phyloP scores from a whole-genome alignment of 83 land plant genomes.

The Thuja plicata region DNA sequence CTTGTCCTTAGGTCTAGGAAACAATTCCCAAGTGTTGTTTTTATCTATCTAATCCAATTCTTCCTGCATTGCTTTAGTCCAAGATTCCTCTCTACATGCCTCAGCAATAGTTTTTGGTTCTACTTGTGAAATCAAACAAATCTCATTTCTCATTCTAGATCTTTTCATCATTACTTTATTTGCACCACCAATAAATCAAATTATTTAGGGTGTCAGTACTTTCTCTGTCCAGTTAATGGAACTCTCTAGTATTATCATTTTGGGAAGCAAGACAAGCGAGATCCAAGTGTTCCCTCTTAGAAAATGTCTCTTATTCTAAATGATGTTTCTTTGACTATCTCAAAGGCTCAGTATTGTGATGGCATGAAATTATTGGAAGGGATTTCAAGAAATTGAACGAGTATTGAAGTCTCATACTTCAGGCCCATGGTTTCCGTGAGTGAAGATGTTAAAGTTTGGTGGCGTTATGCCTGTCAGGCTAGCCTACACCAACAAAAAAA shows the following conservation, averaged over 20 bases:
- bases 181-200: no score
- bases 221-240: slow-evolving; percentile 91
- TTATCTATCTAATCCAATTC: no score
- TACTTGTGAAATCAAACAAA: no score
- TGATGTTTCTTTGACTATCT: slow-evolving; percentile 79
- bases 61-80: no score
- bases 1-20: no score
- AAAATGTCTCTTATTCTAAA: slow-evolving; percentile 77
- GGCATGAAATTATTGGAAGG: slow-evolving; percentile 86
- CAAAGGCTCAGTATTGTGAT: slow-evolving; percentile 97
- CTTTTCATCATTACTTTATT: no score
- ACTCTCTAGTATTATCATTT: slow-evolving; percentile 78
- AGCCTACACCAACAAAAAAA: slow-evolving; percentile 68
- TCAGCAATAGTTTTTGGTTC: no score
- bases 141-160: no score
- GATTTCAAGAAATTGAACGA: slow-evolving; percentile 68
- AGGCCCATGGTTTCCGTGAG: slow-evolving; percentile 70
- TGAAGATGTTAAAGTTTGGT: slow-evolving; percentile 71
- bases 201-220: slow-evolving; percentile 65
- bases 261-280: slow-evolving; percentile 87
- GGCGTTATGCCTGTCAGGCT: slow-evolving; percentile 91
- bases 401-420: slow-evolving; percentile 77
- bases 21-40: no score
- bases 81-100: no score
- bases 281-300: slow-evolving; percentile 81